Evolutionary conservation across 805 yeast species (phyloP), one percentile per base, ranked within the genome.

Genomic region (Schizosaccharomyces octosporus): DNA sequence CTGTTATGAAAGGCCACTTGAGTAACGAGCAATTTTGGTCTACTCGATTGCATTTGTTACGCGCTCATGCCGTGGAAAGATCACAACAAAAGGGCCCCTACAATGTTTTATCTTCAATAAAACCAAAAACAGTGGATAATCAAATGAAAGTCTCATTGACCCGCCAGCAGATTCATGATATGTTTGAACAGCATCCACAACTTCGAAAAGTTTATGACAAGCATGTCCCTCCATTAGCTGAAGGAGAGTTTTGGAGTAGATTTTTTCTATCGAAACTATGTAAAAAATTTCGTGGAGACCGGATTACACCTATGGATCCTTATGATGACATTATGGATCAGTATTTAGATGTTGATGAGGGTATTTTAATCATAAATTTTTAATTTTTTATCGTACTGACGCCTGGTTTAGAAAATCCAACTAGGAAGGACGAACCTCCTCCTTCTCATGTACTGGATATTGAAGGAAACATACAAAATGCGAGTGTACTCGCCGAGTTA

Each of bases 191-290:
- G 63, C 93, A 90, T 68, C 98, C 98, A 0, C 81, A 89, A 48
- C 94, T 93, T 31, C 81, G 86, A 63, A 81, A 79, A 64, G 97
- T 97, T 0, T 93, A 85, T 68, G 82, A 81, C 63, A 98, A 93
- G 62, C 82, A 82, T 63, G 98, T 93, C 4, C 98, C 97, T 0
- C 82, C 83, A 64, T 76, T 93, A 61, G 78, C 80, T 59, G 97
- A 93, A 69, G 89, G 90, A 54, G 95, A 85, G 68, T 93, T 93
- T 67, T 93, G 98, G 98, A 87, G 95, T 11, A 75, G 97, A 64
- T 93, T 93, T 68, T 93, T 93, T 76, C 83, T 87, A 67, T 88
- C 97, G 0, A 84, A 87, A 67, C 73, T 93, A 63, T 93, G 89
- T 68, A 77, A 96, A 65, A 80, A 88, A 67, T 74, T 93, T 42